Percentiles rank a stretch among this genome's conserved stretches.
Evolutionary conservation across 2,329 filamentous ascomycete genomes (phyloP).

Genomic region (Sphaerulina vaccinii): DNA sequence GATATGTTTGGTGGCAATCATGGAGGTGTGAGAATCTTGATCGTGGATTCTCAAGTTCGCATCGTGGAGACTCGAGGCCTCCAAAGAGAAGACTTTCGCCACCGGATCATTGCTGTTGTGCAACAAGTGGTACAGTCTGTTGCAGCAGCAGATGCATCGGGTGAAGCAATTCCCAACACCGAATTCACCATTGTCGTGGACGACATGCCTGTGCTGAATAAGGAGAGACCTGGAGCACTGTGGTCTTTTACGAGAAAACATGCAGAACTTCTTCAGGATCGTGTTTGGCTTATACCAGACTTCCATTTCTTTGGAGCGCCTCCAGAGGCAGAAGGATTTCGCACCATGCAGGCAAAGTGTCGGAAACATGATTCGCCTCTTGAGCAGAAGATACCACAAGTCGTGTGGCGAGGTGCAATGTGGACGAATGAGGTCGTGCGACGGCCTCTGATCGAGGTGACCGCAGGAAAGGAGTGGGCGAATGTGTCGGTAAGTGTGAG

Average conservation of each 20-base stretch:
- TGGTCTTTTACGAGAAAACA: conserved; percentile 22
- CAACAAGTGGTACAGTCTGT: conserved; percentile 22
- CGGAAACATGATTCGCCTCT: conserved; percentile 25
- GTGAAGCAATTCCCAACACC: conserved; percentile 24
- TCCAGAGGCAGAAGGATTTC: conserved; percentile 24
- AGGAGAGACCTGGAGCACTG: conserved; percentile 12
- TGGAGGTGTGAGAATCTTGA: conserved; percentile 23
- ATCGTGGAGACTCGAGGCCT: conserved; percentile 23
- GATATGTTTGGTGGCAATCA: conserved; percentile 42
- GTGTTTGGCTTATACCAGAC: conserved; percentile 24
- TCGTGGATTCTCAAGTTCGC: conserved; percentile 24
- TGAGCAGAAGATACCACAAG: conserved; percentile 31
- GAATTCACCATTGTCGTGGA: conserved; percentile 26
- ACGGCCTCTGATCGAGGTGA: conserved; percentile 34
- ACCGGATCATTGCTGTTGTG: conserved; percentile 35
- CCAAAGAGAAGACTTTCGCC: conserved; percentile 28
- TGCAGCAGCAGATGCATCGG: conserved; percentile 20
- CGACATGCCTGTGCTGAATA: conserved; percentile 19
- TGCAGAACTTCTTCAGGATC: conserved; percentile 24
- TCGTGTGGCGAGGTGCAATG: conserved; percentile 35
- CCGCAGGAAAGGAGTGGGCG: conserved; percentile 38
- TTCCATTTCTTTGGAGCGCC: conserved; percentile 26
- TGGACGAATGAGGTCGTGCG: conserved; percentile 30
- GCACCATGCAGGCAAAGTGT: conserved; percentile 21
- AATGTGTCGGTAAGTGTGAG: conserved; percentile 34